Base-by-base conservation (phyloP, 805 yeast genomes). In the Blastobotrys mokoenaii region DNA sequence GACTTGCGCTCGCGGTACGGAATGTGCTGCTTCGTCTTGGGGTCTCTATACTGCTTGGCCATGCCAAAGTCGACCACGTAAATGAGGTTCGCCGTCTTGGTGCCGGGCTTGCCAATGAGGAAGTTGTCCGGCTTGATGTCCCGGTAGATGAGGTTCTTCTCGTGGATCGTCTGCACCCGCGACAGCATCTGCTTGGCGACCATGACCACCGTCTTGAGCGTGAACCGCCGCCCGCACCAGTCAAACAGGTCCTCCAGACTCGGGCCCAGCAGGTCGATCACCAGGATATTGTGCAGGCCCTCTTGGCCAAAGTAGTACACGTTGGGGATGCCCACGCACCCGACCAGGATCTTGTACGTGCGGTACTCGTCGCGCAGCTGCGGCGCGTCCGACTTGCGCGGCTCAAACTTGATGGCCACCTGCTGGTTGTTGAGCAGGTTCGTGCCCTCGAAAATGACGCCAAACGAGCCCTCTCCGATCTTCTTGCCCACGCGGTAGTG, bases 271-370 rank as follows among this genome's bases (percentile, higher is more conserved):
- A 90, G 74, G 63, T 90, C 98, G 57, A 90, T 90, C 35, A 90
- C 97, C 89, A 90, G 82, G 33, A 97, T 96, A 65, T 89, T 86
- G 62, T 87, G 90, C 62, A 89, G 97, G 56, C 95, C 86, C 64
- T 90, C 97, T 1, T 94, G 83, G 33, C 97, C 98, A 64, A 80
- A 89, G 94, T 96, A 90, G 64, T 97, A 79, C 30, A 90, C 88
- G 67, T 88, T 89, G 2, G 98, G 97, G 48, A 90, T 88, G 29
- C 98, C 97, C 32, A 90, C 90, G 29, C 97, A 97, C 32, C 97
- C 98, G 52, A 95, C 82, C 45, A 90, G 70, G 2, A 95, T 89
- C 61, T 84, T 87, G 70, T 90, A 90, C 30, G 90, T 97, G 55
- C 94, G 80, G 12, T 97, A 95, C 66, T 90, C 98, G 63, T 90